phyloP scores from a whole-genome alignment of 345 rosid genomes.

The Clausena lansium region DNA sequence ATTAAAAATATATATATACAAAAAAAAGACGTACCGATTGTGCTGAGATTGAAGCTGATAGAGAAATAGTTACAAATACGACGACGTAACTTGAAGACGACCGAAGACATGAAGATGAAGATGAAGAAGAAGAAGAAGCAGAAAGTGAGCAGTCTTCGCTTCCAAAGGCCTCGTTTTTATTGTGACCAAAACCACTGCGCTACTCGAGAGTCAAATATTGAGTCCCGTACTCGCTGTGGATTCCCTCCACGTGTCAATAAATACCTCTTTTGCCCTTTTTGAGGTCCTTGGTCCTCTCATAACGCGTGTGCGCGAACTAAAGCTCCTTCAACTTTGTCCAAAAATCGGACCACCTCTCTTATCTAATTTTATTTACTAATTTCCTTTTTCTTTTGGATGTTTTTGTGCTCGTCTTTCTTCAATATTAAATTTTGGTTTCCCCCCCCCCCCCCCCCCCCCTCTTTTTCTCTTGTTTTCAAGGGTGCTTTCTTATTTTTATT shows the following conservation, averaged over 20 bases:
- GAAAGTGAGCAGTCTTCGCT: slow-evolving; percentile 26
- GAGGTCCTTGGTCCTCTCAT: slow-evolving; percentile 13
- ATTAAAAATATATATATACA: not conserved
- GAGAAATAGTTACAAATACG: not conserved
- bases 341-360: not conserved
- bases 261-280: not conserved
- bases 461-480: no score
- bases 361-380: not conserved
- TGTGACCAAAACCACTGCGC: slow-evolving; percentile 10
- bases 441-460: no score
- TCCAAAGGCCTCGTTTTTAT: slow-evolving; percentile 32
- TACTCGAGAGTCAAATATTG: slow-evolving; percentile 7
- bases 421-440: no score
- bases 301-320: slow-evolving; percentile 21
- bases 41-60: not conserved
- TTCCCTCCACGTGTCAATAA: slow-evolving; percentile 13
- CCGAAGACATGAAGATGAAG: not conserved
- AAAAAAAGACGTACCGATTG: not conserved
- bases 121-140: slow-evolving; percentile 2
- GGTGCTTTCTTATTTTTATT: no score
- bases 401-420: not conserved
- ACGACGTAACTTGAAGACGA: not conserved
- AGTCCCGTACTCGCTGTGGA: not conserved
- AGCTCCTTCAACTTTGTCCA: not conserved
- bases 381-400: not conserved